Evolutionary conservation across 1,139 yeast species (phyloP), one percentile per base, ranked within the genome.

Genomic region (Debaryomyces nepalensis): DNA sequence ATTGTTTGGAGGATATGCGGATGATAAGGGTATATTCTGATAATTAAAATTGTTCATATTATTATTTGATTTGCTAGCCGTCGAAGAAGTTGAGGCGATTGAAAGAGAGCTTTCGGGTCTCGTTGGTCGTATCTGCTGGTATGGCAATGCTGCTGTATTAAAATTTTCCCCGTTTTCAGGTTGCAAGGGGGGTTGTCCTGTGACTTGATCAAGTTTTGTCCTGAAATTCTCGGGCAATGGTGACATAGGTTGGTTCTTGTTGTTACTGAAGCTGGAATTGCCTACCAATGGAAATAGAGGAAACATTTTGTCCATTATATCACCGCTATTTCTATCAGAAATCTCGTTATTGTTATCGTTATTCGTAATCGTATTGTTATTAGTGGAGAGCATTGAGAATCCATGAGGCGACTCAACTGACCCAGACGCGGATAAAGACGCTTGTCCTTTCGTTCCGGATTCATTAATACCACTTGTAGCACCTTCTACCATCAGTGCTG

Each of bases 211-310:
- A 9, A 39, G 26, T 16, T 41, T 41, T 7, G 40, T 16, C 21
- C 18, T 31, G 39, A 40, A 15, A 16, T 33, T 35, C 30, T 34
- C 20, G 24, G 43, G 39, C 18, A 41, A 43, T 10, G 33, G 33
- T 14, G 48, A 44, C 20, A 71, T 57, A 4, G 77, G 77, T 43
- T 66, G 63, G 35, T 68, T 59, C 39, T 61, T 62, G 47, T 60
- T 68, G 39, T 58, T 59, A 30, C 71, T 75, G 47, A 73, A 71
- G 39, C 74, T 70, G 37, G 61, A 61, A 24, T 68, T 66, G 2
- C 82, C 82, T 33, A 77, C 75, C 42, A 78, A 60, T 0, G 82
- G 81, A 43, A 75, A 77, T 22, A 78, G 61, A 2, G 83, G 83
- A 50, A 77, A 77, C 64, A 73, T 66, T 23, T 60, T 57, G 36